Evolutionary conservation across 768 basidiomycete genomes (phyloP).

Genomic region (Amyloporia xantha): DNA sequence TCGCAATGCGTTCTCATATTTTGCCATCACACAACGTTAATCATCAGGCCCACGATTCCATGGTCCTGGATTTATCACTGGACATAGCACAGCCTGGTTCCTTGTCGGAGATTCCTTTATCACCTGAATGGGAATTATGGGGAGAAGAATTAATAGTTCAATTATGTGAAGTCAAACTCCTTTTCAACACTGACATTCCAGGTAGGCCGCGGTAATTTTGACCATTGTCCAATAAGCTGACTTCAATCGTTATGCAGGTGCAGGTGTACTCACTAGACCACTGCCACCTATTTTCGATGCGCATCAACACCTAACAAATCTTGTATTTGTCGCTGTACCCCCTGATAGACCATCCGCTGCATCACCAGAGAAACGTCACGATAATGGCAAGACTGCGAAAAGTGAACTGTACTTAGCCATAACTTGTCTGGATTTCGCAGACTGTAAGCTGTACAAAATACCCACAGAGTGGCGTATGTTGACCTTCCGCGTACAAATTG

Average conservation of each 20-base stretch:
- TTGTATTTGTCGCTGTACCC: slow-evolving; percentile 36
- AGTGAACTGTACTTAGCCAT: slow-evolving; percentile 43
- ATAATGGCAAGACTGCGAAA: slow-evolving; percentile 9
- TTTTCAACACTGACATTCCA: slow-evolving; percentile 37
- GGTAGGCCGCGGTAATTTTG: slow-evolving; percentile 29
- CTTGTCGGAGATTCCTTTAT: slow-evolving; percentile 23
- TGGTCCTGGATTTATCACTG: slow-evolving; percentile 37
- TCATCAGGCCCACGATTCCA: slow-evolving; percentile 23
- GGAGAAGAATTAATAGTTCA: slow-evolving; percentile 57
- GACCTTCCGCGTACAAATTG: slow-evolving; percentile 13
- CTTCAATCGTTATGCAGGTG: background rate
- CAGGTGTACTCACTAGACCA: slow-evolving; percentile 39
- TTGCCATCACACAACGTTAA: slow-evolving; percentile 31
- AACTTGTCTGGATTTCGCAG: slow-evolving; percentile 51
- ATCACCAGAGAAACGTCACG: slow-evolving; percentile 21
- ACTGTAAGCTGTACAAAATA: slow-evolving; percentile 43
- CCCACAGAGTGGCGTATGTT: no score
- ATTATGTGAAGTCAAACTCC: slow-evolving; percentile 51
- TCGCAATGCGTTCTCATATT: slow-evolving; percentile 56
- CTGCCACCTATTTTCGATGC: slow-evolving; percentile 38
- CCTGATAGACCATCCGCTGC: slow-evolving; percentile 12
- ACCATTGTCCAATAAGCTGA: slow-evolving; percentile 3
- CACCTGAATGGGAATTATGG: slow-evolving; percentile 44
- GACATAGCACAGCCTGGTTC: slow-evolving; percentile 24
- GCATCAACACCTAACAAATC: slow-evolving; percentile 31